Evolutionary conservation across 2,329 filamentous ascomycete species (phyloP), one percentile per base, ranked within the genome.

Genomic region (Colletotrichum sp.): DNA sequence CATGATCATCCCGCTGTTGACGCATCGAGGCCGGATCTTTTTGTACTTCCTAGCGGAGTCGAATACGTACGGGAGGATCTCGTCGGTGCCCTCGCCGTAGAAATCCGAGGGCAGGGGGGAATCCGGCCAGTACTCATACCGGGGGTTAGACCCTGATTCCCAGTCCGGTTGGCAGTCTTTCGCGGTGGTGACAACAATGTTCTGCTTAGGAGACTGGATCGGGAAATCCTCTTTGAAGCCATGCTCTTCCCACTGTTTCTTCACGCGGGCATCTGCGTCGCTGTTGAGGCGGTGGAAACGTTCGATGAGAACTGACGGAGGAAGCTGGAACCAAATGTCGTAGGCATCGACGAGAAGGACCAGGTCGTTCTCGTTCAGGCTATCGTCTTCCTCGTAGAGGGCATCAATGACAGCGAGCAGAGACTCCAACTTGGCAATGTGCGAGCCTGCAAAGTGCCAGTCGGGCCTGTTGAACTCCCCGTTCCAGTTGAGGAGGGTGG

Each of bases 291-390:
- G 78, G 66, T 85, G 84, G 70, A 82, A 86, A 9, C 84, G 81
- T 52, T 84, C 73, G 7, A 86, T 81, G 3, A 86, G 80, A 1
- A 85, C 84, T 7, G 83, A 83, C 1, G 84, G 83, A 0, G 84
- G 84, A 1, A 86, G 80, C 67, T 86, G 84, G 57, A 86, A 86
- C 84, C 84, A 86, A 48, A 84, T 78, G 57, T 86, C 84, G 75
- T 86, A 83, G 0, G 84, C 82, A 28, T 86, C 84, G 3, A 86
- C 82, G n/a, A 86, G 78, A 0, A 86, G 77, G 1, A 82, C 81
- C 2, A 86, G 73, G 70, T 85, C 83, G 13, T 85, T 79, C 8
- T 84, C 80, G 8, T 80, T 36, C 78, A 75, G 69, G 3, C 71
- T 64, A 6, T 55, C 77, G 36, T 79, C 72, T 0, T 71, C 44